Conservation (phyloP, 345 rosid species). For the Gossypium arboreum region DNA sequence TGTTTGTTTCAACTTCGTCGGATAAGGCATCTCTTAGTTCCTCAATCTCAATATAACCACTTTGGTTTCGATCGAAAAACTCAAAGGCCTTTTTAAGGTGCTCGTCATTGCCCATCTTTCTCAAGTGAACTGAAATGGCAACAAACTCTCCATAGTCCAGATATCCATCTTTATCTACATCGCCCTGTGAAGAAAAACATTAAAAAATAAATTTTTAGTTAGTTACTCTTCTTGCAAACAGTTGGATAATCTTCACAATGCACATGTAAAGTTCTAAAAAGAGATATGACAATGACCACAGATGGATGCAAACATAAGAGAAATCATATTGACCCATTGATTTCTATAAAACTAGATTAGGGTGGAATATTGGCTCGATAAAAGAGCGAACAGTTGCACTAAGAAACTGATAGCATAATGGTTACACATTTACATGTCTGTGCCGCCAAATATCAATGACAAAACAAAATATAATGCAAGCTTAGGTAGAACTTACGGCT, state of each 20-base stretch:
- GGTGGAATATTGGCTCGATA: no score
- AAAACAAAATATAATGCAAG: background rate
- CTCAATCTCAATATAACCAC: conserved; percentile 81
- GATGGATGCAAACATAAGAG: background rate
- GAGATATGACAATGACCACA: background rate
- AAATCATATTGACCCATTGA: background rate
- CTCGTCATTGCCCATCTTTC: conserved; percentile 85
- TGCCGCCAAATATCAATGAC: background rate
- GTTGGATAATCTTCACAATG: background rate
- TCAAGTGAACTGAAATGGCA: conserved; percentile 88
- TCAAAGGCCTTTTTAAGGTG: conserved; percentile 84
- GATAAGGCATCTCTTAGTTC: conserved; percentile 73
- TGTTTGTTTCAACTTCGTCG: conserved; percentile 58
- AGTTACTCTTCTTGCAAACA: background rate
- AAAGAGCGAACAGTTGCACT: no score
- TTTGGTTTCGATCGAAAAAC: conserved; percentile 68
- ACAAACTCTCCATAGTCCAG: conserved; percentile 28
- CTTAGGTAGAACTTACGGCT: conserved; percentile 53
- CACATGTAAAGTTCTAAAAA: background rate
- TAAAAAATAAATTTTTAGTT: background rate
- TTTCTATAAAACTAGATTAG: background rate
- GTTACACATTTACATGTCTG: background rate
- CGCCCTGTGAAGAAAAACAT: conserved; percentile 52
- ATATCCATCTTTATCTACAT: conserved; percentile 74
- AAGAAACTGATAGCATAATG: background rate